Evolutionary conservation across 164 flowering plant genomes (phyloP).

Genomic region (Chimonanthus praecox): DNA sequence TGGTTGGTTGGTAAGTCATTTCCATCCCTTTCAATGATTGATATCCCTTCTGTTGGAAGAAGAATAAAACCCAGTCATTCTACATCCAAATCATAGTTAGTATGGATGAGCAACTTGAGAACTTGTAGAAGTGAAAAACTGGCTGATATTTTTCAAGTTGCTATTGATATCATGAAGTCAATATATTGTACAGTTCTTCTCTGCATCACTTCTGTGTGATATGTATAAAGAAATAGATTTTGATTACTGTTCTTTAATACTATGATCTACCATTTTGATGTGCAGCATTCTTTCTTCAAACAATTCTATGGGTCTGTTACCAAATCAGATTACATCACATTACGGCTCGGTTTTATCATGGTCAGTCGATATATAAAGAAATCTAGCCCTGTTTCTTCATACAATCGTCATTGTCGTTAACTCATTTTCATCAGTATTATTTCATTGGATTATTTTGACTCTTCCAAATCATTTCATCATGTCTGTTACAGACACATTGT

Average conservation of each 20-base stretch:
- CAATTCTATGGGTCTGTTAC: conserved; percentile 59
- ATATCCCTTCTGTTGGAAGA: not conserved
- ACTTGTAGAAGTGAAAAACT: not conserved
- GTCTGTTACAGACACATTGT: conserved; percentile 47
- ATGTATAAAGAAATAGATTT: not conserved
- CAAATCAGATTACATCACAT: conserved; percentile 49
- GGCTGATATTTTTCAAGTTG: not conserved
- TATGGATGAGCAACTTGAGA: not conserved
- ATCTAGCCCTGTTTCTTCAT: not conserved
- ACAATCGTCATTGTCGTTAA: too few relatives aligned
- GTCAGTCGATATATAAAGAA: conserved; percentile 8
- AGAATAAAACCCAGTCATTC: not conserved
- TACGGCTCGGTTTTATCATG: conserved; percentile 37
- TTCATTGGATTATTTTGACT: not conserved
- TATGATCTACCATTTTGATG: not conserved
- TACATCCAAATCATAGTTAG: not conserved
- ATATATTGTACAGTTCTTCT: not conserved
- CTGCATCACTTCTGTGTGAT: not conserved
- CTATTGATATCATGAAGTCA: not conserved
- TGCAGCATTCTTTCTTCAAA: conserved; percentile 49
- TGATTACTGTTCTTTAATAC: not conserved
- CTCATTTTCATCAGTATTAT: not conserved
- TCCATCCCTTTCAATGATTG: not conserved
- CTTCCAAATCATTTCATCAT: not conserved
- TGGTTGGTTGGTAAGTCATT: conserved; percentile 67